Evolutionary conservation across 352 stramenopile genomes (phyloP), one percentile per base, ranked within the genome.

Genomic region (Pythium monospermum): DNA sequence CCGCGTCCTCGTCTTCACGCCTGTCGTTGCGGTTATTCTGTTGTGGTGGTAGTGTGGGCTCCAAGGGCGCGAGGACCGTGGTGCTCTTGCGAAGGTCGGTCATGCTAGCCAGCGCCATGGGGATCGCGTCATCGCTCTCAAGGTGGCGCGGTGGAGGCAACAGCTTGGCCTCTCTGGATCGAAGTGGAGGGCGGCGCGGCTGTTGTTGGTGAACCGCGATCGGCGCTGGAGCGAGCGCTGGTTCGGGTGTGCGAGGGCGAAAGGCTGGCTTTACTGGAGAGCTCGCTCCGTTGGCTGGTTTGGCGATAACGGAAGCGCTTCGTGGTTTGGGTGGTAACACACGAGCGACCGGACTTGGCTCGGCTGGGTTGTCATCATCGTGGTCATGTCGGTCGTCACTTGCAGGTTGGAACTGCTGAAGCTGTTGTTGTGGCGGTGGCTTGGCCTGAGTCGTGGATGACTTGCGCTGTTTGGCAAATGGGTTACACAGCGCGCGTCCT

Each of bases 401-500:
- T 21, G 18, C 15, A 0, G 32, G 26, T 27, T 39, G 22, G 35
- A 2, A 36, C 28, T 39, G 21, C 2, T 35, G 22, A 4, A 31
- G 21, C 13, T 18, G 25, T 1, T 47, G 25, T 28, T 26, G 48
- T 36, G 25, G 6, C 8, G 13, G 16, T 31, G 37, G 36, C 35
- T 21, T 13, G 6, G 26, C 13, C 10, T 57, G 49, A 21, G 21
- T 31, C 6, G 26, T 6, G 15, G 32, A 35, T 44, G 21, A 36
- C 4, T 74, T 73, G 11, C 68, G 61, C 52, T n/a, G n/a, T n/a
- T 82, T 85, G 28, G 76, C 78, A 51, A 89, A 89, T 16, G 78
- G 78, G 59, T 89, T 82, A 18, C 79, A 55, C 12, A 89, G 57
- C 11, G 78, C 78, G 1, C 78, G 69, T n/a, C 69, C 68, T 57